Percentiles rank a stretch among this genome's conserved stretches.
Conservation (phyloP, 1,284 basidiomycete genomes). For the Sporisorium scitamineum region DNA sequence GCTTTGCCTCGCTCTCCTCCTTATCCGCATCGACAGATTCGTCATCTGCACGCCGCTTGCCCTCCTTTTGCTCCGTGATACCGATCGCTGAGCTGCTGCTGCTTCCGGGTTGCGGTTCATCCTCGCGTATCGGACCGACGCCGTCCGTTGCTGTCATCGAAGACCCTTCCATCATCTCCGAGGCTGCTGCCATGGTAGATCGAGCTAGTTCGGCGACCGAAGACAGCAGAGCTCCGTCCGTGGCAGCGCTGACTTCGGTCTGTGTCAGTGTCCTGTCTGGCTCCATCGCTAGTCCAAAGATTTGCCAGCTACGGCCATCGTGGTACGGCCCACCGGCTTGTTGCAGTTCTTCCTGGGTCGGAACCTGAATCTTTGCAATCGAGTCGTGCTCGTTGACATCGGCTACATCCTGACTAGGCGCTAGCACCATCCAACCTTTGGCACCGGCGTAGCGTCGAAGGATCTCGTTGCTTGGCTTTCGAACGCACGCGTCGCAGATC, state of each 20-base stretch:
- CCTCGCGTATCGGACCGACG: neutral
- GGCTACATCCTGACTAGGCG: constrained; percentile 20
- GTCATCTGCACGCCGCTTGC: constrained; percentile 37
- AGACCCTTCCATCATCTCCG: constrained; percentile 1
- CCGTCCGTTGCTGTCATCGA: constrained; percentile 2
- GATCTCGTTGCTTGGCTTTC: constrained; percentile 34
- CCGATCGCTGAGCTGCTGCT: neutral
- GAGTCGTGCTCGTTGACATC: constrained; percentile 27
- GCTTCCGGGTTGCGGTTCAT: neutral
- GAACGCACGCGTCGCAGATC: constrained; percentile 65
- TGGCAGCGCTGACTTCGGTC: constrained; percentile 26
- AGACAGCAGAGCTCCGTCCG: constrained; percentile 37
- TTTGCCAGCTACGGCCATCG: constrained; percentile 42
- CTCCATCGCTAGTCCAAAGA: constrained; percentile 46
- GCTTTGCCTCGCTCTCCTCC: constrained; percentile 14
- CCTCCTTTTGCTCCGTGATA: neutral
- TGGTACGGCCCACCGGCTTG: constrained; percentile 23
- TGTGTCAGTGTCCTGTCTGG: constrained; percentile 31
- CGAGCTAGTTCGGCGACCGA: constrained; percentile 49
- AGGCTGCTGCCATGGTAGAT: constrained; percentile 17
- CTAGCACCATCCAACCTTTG: constrained; percentile 53
- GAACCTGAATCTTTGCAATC: constrained; percentile 38
- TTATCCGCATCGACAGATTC: neutral
- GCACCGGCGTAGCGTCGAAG: constrained; percentile 58
- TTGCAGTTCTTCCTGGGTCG: constrained; percentile 34